phyloP scores from a whole-genome alignment of 1,139 yeast genomes.

The Wickerhamomyces sp. region DNA sequence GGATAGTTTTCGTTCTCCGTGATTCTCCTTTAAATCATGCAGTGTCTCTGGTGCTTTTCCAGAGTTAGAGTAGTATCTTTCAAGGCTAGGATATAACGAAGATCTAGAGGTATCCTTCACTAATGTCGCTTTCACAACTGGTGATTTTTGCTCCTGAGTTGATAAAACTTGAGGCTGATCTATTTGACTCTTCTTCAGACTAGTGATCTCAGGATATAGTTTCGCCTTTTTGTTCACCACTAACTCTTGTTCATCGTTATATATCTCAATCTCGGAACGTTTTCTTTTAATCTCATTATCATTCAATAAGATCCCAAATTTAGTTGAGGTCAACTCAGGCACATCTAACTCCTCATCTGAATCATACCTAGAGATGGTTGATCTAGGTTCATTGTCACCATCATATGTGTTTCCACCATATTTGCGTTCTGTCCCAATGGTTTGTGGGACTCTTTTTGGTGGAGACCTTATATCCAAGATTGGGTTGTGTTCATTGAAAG shows the following conservation, averaged over 20 bases:
- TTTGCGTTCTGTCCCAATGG: not conserved
- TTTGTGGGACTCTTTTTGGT: conserved; percentile 2
- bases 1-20: not conserved
- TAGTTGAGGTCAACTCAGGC: conserved; percentile 10
- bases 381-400: not conserved
- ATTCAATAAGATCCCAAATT: not conserved
- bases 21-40: no score
- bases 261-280: not conserved
- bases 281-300: not conserved
- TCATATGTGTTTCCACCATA: not conserved
- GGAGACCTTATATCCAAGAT: conserved; percentile 3
- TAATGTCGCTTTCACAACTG: no score
- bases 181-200: not conserved
- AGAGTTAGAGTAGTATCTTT: not conserved
- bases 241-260: not conserved
- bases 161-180: not conserved
- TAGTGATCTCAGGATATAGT: not conserved
- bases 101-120: not conserved
- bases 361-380: conserved; percentile 5
- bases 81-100: not conserved
- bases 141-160: no score
- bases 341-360: conserved; percentile 13
- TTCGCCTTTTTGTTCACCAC: not conserved
- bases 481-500: not conserved
- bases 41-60: not conserved